Evolutionary conservation across 2,329 filamentous ascomycete species (phyloP), one percentile per base, ranked within the genome.

Genomic region (Phoma herbarum): DNA sequence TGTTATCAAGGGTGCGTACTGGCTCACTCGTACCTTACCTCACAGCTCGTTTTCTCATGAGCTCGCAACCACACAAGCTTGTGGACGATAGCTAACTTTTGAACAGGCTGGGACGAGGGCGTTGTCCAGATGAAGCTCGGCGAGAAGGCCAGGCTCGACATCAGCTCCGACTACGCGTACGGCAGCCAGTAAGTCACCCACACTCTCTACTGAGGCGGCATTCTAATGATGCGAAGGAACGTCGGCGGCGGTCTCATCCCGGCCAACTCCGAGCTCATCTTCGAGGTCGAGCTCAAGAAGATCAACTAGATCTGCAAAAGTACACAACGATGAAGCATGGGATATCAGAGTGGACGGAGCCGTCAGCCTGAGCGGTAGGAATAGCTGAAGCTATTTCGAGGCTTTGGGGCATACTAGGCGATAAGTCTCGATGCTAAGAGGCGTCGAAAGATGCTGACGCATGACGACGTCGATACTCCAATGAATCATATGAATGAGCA

Each of bases 111-210:
- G 81, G 81, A 83, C 62, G 80, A 96, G 81, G 93, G 90, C 67
- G 68, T 70, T 41, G 60, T 68, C n/a, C 82, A 86, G 75, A 97
- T 98, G 93, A 89, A 89, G 78, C 83, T 96, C 55, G 93, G 93
- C 76, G 94, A 97, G 85, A 93, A 91, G 84, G 89, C 92, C 52
- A 90, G 86, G 47, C 84, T 98, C 61, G 90, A 90, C 69, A 97
- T 97, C 75, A 85, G 88, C 62, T 85, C 85, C 88, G 92, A 84
- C 76, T 85, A 67, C 50, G 63, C 54, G 18, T 73, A 73, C 48
- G 70, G 70, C 48, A 45, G 20, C 52, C 67, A 71, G 63, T 68
- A 52, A 57, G 65, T 65, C 25, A 8, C 12, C 35, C 29, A 18
- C 9, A 1, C 20, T 12, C 29, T 6, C 9, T 29, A 0, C 16